phyloP scores from a whole-genome alignment of 179 eudicot genomes.

The Sideroxylon spinosum region DNA sequence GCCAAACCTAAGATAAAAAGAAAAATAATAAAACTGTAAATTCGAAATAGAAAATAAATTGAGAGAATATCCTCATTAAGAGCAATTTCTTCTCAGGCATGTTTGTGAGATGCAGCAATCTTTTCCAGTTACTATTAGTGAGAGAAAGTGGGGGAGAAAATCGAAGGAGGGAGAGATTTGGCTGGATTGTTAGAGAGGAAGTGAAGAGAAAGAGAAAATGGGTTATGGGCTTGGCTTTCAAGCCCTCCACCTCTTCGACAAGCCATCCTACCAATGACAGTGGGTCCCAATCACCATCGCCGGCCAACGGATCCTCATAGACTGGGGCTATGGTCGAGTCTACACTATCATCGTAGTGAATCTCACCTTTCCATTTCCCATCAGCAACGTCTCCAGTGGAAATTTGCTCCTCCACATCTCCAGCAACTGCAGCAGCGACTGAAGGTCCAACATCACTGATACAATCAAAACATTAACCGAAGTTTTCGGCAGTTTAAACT shows the following conservation, averaged over 20 bases:
- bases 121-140: no score
- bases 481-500: conserved; percentile 8
- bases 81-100: no score
- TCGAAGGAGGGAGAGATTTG: no score
- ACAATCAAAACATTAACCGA: conserved; percentile 44
- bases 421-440: conserved; percentile 46
- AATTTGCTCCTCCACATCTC: conserved; percentile 41
- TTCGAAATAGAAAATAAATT: no score
- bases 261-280: conserved; percentile 54
- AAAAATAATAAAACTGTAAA: no score
- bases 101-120: no score
- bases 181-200: no score
- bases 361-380: conserved; percentile 52
- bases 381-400: conserved; percentile 42
- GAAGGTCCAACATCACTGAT: conserved; percentile 28
- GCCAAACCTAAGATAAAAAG: no score
- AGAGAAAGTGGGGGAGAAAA: no score
- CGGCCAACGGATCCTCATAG: conserved; percentile 51
- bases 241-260: conserved; percentile 59
- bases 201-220: no score
- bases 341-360: conserved; percentile 66
- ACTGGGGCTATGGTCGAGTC: conserved; percentile 83
- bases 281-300: conserved; percentile 23
- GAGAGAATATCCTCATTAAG: no score
- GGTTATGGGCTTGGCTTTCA: conserved; percentile 56